Conservation (phyloP, 164 flowering plant species). For the Nymphaea colorata region DNA sequence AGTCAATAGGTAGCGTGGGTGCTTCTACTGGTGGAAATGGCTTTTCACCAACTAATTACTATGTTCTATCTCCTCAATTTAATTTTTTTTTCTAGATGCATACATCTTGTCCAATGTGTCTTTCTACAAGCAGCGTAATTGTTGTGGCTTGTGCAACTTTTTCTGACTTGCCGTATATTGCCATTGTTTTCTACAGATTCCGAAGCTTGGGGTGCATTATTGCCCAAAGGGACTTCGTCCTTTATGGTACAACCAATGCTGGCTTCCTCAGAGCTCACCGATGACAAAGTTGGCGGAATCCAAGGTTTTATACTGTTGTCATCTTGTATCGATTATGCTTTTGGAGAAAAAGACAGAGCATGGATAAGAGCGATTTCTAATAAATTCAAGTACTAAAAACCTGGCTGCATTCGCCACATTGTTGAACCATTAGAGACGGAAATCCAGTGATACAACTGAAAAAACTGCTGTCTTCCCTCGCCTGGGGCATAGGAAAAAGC, state of each 20-base stretch:
- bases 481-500: too few relatives aligned
- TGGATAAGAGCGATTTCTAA: slow-evolving; percentile 59
- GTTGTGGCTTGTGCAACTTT: neutral
- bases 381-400: slow-evolving; percentile 14
- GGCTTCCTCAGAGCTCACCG: slow-evolving; percentile 9
- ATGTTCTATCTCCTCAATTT: too few relatives aligned
- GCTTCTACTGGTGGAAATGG: slow-evolving; percentile 24
- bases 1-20: slow-evolving; percentile 1
- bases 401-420: too few relatives aligned
- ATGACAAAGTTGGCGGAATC: slow-evolving; percentile 12
- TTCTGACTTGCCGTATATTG: neutral
- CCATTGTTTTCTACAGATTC: slow-evolving; percentile 26
- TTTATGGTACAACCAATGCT: slow-evolving; percentile 52
- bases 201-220: slow-evolving; percentile 36
- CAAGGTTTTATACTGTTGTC: slow-evolving; percentile 59
- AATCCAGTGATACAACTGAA: too few relatives aligned
- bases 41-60: too few relatives aligned
- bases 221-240: slow-evolving; percentile 49
- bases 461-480: too few relatives aligned
- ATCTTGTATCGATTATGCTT: slow-evolving; percentile 53
- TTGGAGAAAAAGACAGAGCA: slow-evolving; percentile 51
- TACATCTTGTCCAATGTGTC: too few relatives aligned
- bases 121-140: too few relatives aligned
- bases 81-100: too few relatives aligned
- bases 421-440: too few relatives aligned